Percentiles rank a stretch among this genome's conserved stretches.
These are phyloP conservation scores for Oryza rufipogon DNA, from an alignment of 176 grass and related monocot genomes.

Conservation along the genomic window DNA sequence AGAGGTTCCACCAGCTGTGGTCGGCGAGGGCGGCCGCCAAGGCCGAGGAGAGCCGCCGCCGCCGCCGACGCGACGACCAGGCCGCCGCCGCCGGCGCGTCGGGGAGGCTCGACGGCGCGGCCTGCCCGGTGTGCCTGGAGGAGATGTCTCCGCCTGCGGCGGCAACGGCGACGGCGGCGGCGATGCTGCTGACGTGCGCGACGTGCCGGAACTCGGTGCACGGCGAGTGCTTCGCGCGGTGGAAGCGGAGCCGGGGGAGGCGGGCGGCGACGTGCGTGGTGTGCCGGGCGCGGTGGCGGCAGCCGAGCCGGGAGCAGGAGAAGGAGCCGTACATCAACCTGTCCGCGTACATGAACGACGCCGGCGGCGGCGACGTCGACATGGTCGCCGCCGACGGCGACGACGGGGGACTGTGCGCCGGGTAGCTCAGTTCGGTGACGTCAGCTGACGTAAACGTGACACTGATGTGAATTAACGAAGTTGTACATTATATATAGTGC, in stretches of 20 bases:
- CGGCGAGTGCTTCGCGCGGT: slow-evolving; percentile 79
- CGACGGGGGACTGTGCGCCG: slow-evolving; percentile 38
- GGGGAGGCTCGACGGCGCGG: slow-evolving; percentile 33
- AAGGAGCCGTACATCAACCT: slow-evolving; percentile 74
- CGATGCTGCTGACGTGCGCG: slow-evolving; percentile 59
- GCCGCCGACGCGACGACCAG: not conserved
- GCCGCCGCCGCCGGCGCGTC: not conserved
- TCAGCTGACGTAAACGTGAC: not conserved
- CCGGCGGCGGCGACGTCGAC: not conserved
- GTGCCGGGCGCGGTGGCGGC: slow-evolving; percentile 85
- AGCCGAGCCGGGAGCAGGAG: slow-evolving; percentile 42
- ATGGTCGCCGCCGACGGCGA: slow-evolving; percentile 42
- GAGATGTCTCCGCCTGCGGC: slow-evolving; percentile 48
- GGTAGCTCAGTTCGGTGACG: slow-evolving; percentile 20
- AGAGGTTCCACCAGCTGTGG: slow-evolving; percentile 66
- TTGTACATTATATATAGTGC: slow-evolving; percentile 27
- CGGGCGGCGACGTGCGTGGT: slow-evolving; percentile 85
- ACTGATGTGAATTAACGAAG: slow-evolving; percentile 4
- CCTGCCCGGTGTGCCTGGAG: slow-evolving; percentile 90
- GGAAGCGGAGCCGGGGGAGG: slow-evolving; percentile 75
- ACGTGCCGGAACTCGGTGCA: slow-evolving; percentile 87
- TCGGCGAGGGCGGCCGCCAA: not conserved
- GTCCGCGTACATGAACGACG: slow-evolving; percentile 65
- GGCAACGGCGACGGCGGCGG: not conserved
- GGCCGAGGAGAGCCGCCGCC: not conserved